These are phyloP conservation scores for Zygnema circumcarinatum DNA, from an alignment of 139 green algal species.

Conservation along the genomic window DNA sequence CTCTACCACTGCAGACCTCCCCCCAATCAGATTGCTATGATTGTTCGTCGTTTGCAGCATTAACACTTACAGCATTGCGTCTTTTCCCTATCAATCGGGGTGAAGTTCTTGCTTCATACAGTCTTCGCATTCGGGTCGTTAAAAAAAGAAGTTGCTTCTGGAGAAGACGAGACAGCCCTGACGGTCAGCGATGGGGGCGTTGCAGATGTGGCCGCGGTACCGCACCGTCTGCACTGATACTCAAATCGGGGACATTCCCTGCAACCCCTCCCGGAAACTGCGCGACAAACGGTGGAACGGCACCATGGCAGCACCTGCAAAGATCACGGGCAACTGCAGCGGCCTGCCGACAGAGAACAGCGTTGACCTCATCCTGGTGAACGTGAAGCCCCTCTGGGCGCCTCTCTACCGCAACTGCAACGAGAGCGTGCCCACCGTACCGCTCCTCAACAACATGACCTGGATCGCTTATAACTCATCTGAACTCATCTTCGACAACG, in stretches of 20 bases:
- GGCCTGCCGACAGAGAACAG: slow-evolving; percentile 16
- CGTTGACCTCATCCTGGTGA: slow-evolving; percentile 16
- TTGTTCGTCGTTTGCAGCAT: too few relatives aligned
- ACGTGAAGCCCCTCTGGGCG: not conserved
- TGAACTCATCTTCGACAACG: not conserved
- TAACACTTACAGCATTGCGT: too few relatives aligned
- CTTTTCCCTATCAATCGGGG: too few relatives aligned
- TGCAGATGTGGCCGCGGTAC: slow-evolving; percentile 16
- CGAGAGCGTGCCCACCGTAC: slow-evolving; percentile 9
- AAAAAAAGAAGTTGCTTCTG: too few relatives aligned
- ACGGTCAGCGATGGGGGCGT: too few relatives aligned
- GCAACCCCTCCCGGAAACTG: not conserved
- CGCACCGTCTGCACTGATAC: slow-evolving; percentile 21
- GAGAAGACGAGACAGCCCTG: too few relatives aligned
- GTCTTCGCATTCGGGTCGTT: too few relatives aligned
- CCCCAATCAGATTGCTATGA: too few relatives aligned
- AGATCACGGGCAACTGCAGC: slow-evolving; percentile 28
- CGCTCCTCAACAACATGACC: not conserved
- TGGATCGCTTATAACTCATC: not conserved
- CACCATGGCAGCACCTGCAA: not conserved
- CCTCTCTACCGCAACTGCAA: slow-evolving; percentile 17
- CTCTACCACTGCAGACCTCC: too few relatives aligned
- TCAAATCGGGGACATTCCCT: not conserved
- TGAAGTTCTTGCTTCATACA: too few relatives aligned
- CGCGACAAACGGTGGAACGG: not conserved